These are phyloP conservation scores for Rhodocollybia butyracea DNA, from an alignment of 768 basidiomycete genomes.

Conservation along the genomic window DNA sequence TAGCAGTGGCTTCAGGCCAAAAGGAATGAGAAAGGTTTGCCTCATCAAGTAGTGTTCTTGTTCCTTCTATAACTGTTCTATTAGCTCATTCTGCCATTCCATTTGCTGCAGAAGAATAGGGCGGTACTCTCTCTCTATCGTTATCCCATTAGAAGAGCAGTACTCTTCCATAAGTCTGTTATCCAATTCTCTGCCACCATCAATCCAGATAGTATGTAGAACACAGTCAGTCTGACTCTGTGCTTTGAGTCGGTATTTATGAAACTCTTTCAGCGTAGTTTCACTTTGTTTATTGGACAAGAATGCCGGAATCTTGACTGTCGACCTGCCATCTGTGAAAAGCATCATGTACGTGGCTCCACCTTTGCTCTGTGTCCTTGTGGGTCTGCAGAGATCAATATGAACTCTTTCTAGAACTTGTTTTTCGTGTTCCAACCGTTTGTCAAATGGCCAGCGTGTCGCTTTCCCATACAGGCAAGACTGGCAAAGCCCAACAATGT, in stretches of 20 bases:
- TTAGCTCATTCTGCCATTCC: slow-evolving; percentile 22
- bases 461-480: too few relatives aligned
- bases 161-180: slow-evolving; percentile 17
- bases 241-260: slow-evolving; percentile 9
- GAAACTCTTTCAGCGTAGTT: slow-evolving; percentile 13
- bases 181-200: slow-evolving; percentile 27
- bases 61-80: slow-evolving; percentile 16
- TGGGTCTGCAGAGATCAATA: slow-evolving; percentile 24
- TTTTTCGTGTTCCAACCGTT: slow-evolving; percentile 11
- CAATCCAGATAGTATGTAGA: slow-evolving; percentile 14
- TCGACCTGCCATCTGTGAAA: slow-evolving; percentile 18
- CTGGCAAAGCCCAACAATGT: too few relatives aligned
- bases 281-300: slow-evolving; percentile 21
- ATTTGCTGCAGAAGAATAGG: slow-evolving; percentile 22
- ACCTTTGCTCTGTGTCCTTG: slow-evolving; percentile 12
- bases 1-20: neutral
- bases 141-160: slow-evolving; percentile 19
- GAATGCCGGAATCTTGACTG: slow-evolving; percentile 13
- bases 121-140: slow-evolving; percentile 14
- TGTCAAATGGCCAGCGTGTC: too few relatives aligned
- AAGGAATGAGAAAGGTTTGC: neutral
- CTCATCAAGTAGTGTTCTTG: slow-evolving; percentile 1
- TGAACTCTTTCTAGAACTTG: slow-evolving; percentile 16
- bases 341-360: slow-evolving; percentile 22
- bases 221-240: slow-evolving; percentile 15